phyloP scores from a whole-genome alignment of 495 filamentous ascomycete species.

The Aspergillus cavernicola region DNA sequence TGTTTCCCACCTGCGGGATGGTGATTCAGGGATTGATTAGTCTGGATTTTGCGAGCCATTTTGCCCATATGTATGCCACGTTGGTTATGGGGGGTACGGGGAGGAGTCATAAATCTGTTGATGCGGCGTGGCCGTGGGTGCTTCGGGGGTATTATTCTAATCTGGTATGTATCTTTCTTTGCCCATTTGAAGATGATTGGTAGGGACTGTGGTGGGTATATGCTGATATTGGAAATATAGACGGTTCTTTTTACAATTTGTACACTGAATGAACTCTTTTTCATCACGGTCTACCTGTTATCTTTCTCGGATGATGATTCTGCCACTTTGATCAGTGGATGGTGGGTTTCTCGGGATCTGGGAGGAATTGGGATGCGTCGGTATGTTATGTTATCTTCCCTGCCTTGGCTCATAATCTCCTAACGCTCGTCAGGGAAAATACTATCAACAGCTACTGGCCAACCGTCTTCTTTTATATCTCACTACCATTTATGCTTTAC shows the following conservation, averaged over 20 bases:
- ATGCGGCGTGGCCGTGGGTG: constrained; percentile 24
- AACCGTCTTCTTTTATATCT: constrained; percentile 79
- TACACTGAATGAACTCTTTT: constrained; percentile 86
- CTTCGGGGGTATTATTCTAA: constrained; percentile 1
- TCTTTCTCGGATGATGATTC: constrained; percentile 81
- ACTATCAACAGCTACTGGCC: constrained; percentile 82
- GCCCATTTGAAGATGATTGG: neutral
- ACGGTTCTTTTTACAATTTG: constrained; percentile 87
- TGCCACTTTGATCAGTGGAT: constrained; percentile 47
- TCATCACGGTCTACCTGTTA: constrained; percentile 93
- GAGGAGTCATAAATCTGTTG: constrained; percentile 90
- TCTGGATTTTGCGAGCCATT: constrained; percentile 90
- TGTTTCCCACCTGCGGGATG: constrained; percentile 86
- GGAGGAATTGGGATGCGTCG: constrained; percentile 83
- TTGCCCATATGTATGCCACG: constrained; percentile 97
- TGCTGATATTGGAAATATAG: constrained; percentile 23
- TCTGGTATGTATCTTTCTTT: neutral
- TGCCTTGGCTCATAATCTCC: neutral
- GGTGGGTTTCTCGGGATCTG: constrained; percentile 80
- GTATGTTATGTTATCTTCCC: neutral
- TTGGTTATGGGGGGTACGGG: constrained; percentile 68
- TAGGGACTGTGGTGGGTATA: too few species aligned
- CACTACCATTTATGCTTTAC: constrained; percentile 76
- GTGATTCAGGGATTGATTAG: constrained; percentile 90
- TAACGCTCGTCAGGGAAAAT: too few species aligned